Percentiles rank a stretch among this genome's conserved stretches.
Evolutionary conservation across 805 yeast genomes (phyloP).

Genomic region (Yamadazyma paraphyllophila): DNA sequence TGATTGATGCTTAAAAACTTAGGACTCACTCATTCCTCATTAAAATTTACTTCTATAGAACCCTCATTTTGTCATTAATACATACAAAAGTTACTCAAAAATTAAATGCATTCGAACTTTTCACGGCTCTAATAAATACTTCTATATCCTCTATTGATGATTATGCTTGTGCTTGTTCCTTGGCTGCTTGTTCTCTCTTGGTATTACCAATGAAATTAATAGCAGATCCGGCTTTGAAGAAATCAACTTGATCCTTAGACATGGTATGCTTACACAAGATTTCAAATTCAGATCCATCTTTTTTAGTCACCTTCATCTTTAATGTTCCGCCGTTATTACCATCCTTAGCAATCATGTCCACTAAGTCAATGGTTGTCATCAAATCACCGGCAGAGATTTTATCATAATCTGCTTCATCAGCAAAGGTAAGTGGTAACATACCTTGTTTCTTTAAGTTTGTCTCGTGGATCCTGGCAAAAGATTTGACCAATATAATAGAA

Average conservation of each 20-base stretch:
- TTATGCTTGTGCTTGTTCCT: not conserved
- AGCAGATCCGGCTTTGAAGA: constrained; percentile 97
- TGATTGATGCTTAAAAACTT: constrained; percentile 37
- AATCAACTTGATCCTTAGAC: constrained; percentile 94
- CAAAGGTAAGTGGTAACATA: constrained; percentile 91
- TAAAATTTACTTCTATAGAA: constrained; percentile 6
- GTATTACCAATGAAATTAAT: constrained; percentile 81
- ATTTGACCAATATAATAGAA: constrained; percentile 79
- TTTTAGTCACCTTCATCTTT: constrained; percentile 69
- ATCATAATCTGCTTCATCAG: constrained; percentile 87
- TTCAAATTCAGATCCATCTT: constrained; percentile 64
- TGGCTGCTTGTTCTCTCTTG: constrained; percentile 12
- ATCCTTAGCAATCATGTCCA: constrained; percentile 71
- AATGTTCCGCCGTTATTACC: constrained; percentile 88
- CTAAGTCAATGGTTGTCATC: constrained; percentile 69
- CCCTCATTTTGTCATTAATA: constrained; percentile 1
- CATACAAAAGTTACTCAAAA: not conserved
- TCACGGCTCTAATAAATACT: not conserved
- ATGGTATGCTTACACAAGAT: constrained; percentile 88
- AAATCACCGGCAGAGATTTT: constrained; percentile 72
- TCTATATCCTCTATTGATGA: not conserved
- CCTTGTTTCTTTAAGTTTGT: constrained; percentile 98
- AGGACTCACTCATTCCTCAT: no score
- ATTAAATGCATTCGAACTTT: not conserved
- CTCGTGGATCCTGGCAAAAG: constrained; percentile 98